Percentiles rank a stretch among this genome's conserved stretches.
Conservation (phyloP, 257 asterid genomes). For the Capsicum pubescens region DNA sequence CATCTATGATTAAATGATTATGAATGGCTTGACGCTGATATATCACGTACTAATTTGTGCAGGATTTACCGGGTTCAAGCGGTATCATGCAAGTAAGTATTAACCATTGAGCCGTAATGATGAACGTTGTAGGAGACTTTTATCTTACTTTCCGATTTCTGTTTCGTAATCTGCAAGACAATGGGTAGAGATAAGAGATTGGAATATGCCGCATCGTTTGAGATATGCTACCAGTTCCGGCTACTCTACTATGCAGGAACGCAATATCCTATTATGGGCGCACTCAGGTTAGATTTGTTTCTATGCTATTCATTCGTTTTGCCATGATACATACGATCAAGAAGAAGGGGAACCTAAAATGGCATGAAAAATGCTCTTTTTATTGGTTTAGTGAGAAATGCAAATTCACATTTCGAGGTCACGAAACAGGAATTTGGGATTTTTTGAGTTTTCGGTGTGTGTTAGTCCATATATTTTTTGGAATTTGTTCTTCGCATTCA, state of each 20-base stretch:
- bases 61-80: constrained; percentile 93
- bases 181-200: constrained; percentile 96
- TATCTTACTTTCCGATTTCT: constrained; percentile 29
- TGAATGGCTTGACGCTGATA: not conserved
- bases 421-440: not conserved
- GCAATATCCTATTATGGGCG: constrained; percentile 96
- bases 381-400: not conserved
- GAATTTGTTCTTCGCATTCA: not conserved
- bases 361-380: not conserved
- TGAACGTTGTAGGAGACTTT: constrained; percentile 23
- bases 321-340: not conserved
- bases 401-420: not conserved
- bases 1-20: not conserved
- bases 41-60: constrained; percentile 38
- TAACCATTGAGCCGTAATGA: constrained; percentile 28
- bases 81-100: constrained; percentile 96
- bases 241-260: constrained; percentile 89
- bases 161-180: constrained; percentile 52
- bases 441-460: not conserved
- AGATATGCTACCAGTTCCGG: constrained; percentile 85
- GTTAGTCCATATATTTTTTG: not conserved
- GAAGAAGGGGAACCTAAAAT: not conserved
- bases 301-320: not conserved
- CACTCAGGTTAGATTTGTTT: constrained; percentile 71
- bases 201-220: constrained; percentile 90